Evolutionary conservation across 2,329 filamentous ascomycete genomes (phyloP), one percentile per base, ranked within the genome.

Genomic region (Juglanconis oblonga): DNA sequence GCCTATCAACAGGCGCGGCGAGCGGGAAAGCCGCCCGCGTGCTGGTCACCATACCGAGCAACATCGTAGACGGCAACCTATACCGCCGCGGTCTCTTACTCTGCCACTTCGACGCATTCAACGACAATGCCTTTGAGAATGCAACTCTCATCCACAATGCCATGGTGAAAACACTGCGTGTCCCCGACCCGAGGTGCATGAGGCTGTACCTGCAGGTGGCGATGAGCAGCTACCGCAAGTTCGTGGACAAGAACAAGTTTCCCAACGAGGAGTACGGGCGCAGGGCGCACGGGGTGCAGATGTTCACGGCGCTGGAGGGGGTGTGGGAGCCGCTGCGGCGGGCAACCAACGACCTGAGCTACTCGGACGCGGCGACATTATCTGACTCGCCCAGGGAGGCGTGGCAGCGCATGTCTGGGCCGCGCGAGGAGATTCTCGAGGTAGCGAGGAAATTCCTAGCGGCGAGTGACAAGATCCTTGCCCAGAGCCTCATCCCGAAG

Each of bases 61-160:
- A 74, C 6, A 66, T 77, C 62, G 69, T 83, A 44, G 73, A 70
- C 58, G 67, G 70, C 38, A 82, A 81, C 60, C 86, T 85, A 9
- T 91, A 92, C 75, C 83, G 85, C 56, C 82, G 91, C 51, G 91
- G 89, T 57, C 86, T 97, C 78, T 81, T 82, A 64, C 81, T 86
- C 5, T 97, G 92, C 72, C 76, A 85, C 31, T 84, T 88, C 59
- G 92, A 97, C 77, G 88, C 87, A 69, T 86, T 87, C 58, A 97
- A 96, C 71, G 79, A 72, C n/a, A 83, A 87, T 55, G 83, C 85
- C 29, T 82, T 96, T 64, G 74, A 78, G 3, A 81, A 89, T 65
- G 89, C 90, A 4, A 84, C 79, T 54, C 73, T 78, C 54, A 78
- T 96, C 32, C 75, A 97, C 35, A 78, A 86, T 55, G 71, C 83